phyloP scores from a whole-genome alignment of 2,329 filamentous ascomycete genomes.

The Fusarium concolor region DNA sequence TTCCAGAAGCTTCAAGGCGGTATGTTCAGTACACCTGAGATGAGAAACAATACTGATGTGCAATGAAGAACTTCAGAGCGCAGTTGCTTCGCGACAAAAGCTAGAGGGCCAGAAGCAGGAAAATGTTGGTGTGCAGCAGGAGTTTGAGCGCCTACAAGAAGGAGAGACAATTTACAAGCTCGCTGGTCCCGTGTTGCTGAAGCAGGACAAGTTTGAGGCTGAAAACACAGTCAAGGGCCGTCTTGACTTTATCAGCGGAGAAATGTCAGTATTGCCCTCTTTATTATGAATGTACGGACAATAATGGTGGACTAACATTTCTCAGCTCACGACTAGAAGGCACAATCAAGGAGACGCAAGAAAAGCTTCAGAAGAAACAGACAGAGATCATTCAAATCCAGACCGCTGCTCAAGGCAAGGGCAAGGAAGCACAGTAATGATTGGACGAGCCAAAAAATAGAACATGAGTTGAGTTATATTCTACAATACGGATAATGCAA shows the following conservation, averaged over 20 bases:
- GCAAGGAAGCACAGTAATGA: slow-evolving; percentile 42
- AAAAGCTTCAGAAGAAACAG: slow-evolving; percentile 69
- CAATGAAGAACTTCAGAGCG: slow-evolving; percentile 77
- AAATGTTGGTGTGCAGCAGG: slow-evolving; percentile 89
- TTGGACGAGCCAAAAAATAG: slow-evolving; percentile 26
- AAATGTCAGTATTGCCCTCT: slow-evolving; percentile 76
- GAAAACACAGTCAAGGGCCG: slow-evolving; percentile 90
- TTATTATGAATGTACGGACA: not conserved
- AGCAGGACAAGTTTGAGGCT: slow-evolving; percentile 93
- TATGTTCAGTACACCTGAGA: slow-evolving; percentile 50
- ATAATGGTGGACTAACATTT: slow-evolving; percentile 22
- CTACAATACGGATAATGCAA: slow-evolving; percentile 36
- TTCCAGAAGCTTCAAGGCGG: slow-evolving; percentile 89
- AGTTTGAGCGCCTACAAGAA: slow-evolving; percentile 83
- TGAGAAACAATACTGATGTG: slow-evolving; percentile 17
- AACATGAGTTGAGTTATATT: slow-evolving; percentile 49
- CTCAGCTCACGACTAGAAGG: slow-evolving; percentile 57
- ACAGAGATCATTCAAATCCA: slow-evolving; percentile 69
- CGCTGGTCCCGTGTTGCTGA: slow-evolving; percentile 89
- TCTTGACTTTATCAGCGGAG: slow-evolving; percentile 90
- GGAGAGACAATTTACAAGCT: slow-evolving; percentile 96
- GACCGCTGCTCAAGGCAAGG: slow-evolving; percentile 52
- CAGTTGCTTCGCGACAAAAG: slow-evolving; percentile 85
- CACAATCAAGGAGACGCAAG: slow-evolving; percentile 67
- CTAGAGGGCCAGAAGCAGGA: slow-evolving; percentile 95